A percentile compares a stretch with the other conserved stretches of the same genome.
Conservation (phyloP, 2,329 filamentous ascomycete species). For the Pezicula radicicola region DNA sequence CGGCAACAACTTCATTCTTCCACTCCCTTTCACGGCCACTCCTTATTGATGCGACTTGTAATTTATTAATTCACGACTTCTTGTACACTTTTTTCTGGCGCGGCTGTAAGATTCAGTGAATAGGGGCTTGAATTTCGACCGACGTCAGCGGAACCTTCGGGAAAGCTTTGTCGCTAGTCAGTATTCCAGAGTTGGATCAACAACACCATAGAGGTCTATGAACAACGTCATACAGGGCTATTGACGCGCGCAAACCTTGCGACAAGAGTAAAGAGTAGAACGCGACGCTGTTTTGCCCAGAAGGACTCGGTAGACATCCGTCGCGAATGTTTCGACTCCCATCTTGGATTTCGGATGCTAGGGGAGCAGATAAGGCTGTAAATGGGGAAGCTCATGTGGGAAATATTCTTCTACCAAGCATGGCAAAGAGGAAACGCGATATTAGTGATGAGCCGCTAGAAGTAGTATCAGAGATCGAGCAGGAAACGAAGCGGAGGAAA, state of each 20-base stretch:
- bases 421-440: conserved; percentile 24
- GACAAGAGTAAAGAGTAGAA: background rate
- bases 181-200: background rate
- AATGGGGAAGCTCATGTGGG: conserved; percentile 32
- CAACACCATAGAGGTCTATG: background rate
- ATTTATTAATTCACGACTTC: conserved; percentile 14
- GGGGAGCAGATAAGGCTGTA: conserved; percentile 52
- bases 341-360: conserved; percentile 52
- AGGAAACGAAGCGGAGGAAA: conserved; percentile 30
- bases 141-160: conserved; percentile 2
- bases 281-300: background rate
- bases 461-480: conserved; percentile 9
- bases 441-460: conserved; percentile 12
- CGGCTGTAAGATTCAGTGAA: conserved; percentile 12
- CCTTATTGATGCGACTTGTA: conserved; percentile 18
- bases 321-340: conserved; percentile 58
- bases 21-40: conserved; percentile 12
- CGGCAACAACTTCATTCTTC: conserved; percentile 20
- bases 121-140: background rate
- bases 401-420: conserved; percentile 13
- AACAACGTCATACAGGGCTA: background rate
- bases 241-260: background rate
- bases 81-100: conserved; percentile 7
- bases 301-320: conserved; percentile 14
- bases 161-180: conserved; percentile 4